These are phyloP conservation scores for Chaetoceros tenuissimus DNA, from an alignment of 108 stramenopile species.

Conservation along the genomic window DNA sequence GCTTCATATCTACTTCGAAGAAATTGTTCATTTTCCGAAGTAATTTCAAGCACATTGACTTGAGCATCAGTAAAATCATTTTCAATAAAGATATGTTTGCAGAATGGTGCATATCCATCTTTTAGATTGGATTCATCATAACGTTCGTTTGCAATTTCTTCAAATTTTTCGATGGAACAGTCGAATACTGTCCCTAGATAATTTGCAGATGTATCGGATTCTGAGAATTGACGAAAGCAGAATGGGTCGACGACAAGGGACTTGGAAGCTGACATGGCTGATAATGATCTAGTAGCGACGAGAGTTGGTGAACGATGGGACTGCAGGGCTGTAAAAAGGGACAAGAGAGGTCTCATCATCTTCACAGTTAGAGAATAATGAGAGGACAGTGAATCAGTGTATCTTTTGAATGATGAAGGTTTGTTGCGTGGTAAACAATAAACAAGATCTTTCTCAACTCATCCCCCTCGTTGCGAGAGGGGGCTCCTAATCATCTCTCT, in stretches of 20 bases:
- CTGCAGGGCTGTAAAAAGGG: background rate
- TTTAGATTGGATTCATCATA: conserved; percentile 43
- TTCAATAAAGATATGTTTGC: conserved; percentile 95
- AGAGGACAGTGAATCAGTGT: no score
- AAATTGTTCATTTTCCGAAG: conserved; percentile 65
- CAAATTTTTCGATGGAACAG: conserved; percentile 55
- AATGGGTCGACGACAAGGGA: conserved; percentile 75
- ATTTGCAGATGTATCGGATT: conserved; percentile 30
- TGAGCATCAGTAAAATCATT: conserved; percentile 75
- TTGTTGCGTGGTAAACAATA: no score
- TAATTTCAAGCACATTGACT: conserved; percentile 74
- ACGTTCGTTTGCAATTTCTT: conserved; percentile 61
- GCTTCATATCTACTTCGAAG: conserved; percentile 84
- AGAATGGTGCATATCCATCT: conserved; percentile 97
- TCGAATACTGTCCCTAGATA: conserved; percentile 66
- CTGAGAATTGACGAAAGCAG: conserved; percentile 75
- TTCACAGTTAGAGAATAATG: no score
- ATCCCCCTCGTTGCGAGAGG: no score
- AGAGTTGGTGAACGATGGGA: background rate
- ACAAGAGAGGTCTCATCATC: background rate
- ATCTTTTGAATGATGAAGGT: no score
- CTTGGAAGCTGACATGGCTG: background rate
- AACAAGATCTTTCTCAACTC: no score
- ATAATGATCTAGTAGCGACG: background rate
- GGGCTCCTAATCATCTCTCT: no score